Conservation (phyloP, 257 asterid species). For the Lavandula angustifolia region DNA sequence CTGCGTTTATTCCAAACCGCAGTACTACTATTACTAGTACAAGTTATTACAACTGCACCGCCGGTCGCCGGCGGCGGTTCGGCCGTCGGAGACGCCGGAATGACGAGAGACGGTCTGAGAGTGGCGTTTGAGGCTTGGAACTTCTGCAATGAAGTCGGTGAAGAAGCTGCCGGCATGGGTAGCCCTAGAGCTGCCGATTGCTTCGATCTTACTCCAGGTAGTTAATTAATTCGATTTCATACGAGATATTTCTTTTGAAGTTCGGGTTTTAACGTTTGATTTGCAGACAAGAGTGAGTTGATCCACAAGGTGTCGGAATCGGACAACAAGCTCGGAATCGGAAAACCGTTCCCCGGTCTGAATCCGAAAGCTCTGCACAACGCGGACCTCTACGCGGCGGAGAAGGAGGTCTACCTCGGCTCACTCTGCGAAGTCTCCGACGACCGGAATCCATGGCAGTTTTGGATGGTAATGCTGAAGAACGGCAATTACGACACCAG, state of each 20-base stretch:
- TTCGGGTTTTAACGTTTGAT: not conserved
- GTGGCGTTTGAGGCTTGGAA: constrained; percentile 71
- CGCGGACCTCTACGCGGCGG: constrained; percentile 61
- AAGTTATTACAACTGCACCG: not conserved
- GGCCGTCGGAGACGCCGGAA: constrained; percentile 75
- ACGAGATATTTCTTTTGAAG: too few relatives aligned
- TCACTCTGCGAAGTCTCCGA: constrained; percentile 58
- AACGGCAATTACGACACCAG: constrained; percentile 65
- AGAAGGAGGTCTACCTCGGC: constrained; percentile 68
- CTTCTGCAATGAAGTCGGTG: constrained; percentile 70
- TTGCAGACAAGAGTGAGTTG: constrained; percentile 27
- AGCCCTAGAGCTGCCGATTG: constrained; percentile 82
- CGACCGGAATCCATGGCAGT: constrained; percentile 64
- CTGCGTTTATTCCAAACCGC: not conserved
- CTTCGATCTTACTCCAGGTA: constrained; percentile 40
- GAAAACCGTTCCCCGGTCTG: constrained; percentile 51
- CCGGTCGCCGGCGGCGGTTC: constrained; percentile 16
- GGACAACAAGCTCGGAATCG: constrained; percentile 61
- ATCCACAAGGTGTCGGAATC: constrained; percentile 54
- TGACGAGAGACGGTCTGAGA: constrained; percentile 59
- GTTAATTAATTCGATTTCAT: too few relatives aligned
- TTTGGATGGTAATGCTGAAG: constrained; percentile 77
- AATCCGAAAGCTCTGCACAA: constrained; percentile 39
- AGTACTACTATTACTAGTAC: not conserved
- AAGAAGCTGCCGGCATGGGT: constrained; percentile 57